Percentiles rank a stretch among this genome's conserved stretches.
These are phyloP conservation scores for Dalbergia cochinchinensis DNA, from an alignment of 306 rosid species.

Conservation along the genomic window DNA sequence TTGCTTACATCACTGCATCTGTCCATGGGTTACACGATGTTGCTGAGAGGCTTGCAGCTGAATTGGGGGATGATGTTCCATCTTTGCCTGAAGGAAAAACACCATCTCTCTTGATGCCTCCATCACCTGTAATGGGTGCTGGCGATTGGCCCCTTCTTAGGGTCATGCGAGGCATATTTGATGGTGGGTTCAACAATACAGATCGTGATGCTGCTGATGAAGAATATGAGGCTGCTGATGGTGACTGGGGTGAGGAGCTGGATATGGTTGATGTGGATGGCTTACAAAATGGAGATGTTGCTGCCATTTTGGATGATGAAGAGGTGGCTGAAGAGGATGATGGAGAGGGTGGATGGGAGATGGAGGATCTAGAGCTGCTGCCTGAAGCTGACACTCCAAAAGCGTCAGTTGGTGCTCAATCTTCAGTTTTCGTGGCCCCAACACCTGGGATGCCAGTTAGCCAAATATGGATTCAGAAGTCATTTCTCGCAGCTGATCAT, in stretches of 20 bases:
- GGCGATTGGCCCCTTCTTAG: conserved; percentile 98
- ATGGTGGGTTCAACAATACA: conserved; percentile 73
- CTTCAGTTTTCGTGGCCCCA: conserved; percentile 79
- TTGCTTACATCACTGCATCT: conserved; percentile 85
- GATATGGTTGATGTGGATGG: conserved; percentile 76
- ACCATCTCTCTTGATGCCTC: conserved; percentile 80
- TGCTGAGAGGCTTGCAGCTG: conserved; percentile 82
- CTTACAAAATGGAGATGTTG: conserved; percentile 70
- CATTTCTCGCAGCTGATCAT: conserved; percentile 97
- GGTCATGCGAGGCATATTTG: conserved; percentile 84
- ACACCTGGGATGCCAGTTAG: conserved; percentile 91
- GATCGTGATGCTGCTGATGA: conserved; percentile 63
- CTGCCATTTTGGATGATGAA: conserved; percentile 67
- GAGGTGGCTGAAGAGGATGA: conserved; percentile 76
- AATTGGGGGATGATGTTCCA: conserved; percentile 83
- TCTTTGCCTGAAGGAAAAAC: conserved; percentile 75
- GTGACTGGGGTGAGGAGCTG: conserved; percentile 83
- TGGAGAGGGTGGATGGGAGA: conserved; percentile 92
- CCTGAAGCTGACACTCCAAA: conserved; percentile 86
- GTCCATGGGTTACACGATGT: conserved; percentile 82
- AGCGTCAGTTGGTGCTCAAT: conserved; percentile 63
- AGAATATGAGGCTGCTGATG: conserved; percentile 79
- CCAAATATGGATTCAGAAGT: conserved; percentile 90
- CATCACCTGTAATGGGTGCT: conserved; percentile 74
- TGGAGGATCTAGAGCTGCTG: conserved; percentile 89